These are phyloP conservation scores for Mucor saturninus DNA, from an alignment of 371 early-diverging fungal species.

Conservation along the genomic window DNA sequence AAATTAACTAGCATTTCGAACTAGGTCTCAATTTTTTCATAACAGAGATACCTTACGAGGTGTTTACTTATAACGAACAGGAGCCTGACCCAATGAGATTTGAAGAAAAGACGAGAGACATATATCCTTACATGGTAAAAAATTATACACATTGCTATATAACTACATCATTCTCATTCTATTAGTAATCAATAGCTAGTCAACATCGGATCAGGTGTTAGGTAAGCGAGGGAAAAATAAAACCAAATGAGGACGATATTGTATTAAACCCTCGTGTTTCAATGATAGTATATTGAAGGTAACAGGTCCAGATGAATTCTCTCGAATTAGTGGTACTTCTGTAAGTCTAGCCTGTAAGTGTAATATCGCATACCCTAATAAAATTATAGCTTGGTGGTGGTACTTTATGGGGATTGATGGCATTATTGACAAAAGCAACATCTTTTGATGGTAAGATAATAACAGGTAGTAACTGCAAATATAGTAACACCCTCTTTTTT, in stretches of 20 bases:
- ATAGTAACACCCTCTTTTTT: neutral
- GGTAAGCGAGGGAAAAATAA: conserved; percentile 36
- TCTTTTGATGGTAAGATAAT: conserved; percentile 78
- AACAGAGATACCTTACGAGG: conserved; percentile 92
- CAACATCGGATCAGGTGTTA: conserved; percentile 92
- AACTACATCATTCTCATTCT: neutral
- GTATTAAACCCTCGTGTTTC: neutral
- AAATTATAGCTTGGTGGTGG: conserved; percentile 87
- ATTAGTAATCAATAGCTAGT: conserved; percentile 62
- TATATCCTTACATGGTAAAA: conserved; percentile 82
- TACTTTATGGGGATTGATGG: conserved; percentile 95
- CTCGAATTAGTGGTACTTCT: conserved; percentile 92
- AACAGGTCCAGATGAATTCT: conserved; percentile 72
- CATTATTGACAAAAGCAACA: conserved; percentile 80
- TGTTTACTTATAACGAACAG: conserved; percentile 85
- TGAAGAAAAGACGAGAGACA: conserved; percentile 71
- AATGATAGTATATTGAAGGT: conserved; percentile 78
- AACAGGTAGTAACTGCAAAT: neutral
- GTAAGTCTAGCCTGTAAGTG: conserved; percentile 40
- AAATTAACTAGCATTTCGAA: neutral
- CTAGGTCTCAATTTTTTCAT: conserved; percentile 90
- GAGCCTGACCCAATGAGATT: conserved; percentile 79
- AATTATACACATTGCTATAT: neutral
- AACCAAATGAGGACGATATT: neutral
- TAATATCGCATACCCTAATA: neutral